phyloP scores from a whole-genome alignment of 108 stramenopile species.

The Cylindrotheca fusiformis region DNA sequence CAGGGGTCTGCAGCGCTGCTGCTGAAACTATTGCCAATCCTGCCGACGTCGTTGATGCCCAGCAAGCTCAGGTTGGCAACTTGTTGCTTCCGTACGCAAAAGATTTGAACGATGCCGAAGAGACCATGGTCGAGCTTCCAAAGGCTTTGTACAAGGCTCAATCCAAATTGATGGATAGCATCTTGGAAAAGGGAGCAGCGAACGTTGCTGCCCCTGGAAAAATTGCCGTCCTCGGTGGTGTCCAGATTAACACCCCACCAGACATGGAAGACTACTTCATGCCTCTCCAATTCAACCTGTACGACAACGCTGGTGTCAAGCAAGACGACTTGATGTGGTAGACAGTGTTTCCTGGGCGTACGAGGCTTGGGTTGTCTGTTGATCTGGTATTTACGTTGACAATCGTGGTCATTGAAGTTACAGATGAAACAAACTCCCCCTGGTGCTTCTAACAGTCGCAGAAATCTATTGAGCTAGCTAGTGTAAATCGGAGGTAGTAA shows the following conservation, averaged over 20 bases:
- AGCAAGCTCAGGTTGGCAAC: slow-evolving; percentile 47
- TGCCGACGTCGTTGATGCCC: slow-evolving; percentile 36
- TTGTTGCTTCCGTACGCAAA: slow-evolving; percentile 53
- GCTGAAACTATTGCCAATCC: slow-evolving; percentile 19
- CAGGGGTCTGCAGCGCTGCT: not conserved
- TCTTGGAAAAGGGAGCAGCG: slow-evolving; percentile 32
- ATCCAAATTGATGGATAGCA: slow-evolving; percentile 42
- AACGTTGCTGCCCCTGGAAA: slow-evolving; percentile 32
- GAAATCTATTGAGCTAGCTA: too few species aligned
- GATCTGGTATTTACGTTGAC: too few species aligned
- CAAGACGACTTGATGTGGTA: slow-evolving; percentile 42
- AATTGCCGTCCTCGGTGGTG: slow-evolving; percentile 61
- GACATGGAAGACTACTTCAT: slow-evolving; percentile 64
- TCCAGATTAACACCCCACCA: slow-evolving; percentile 71
- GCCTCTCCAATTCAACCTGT: slow-evolving; percentile 56
- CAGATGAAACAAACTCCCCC: too few species aligned
- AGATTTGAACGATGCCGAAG: slow-evolving; percentile 33
- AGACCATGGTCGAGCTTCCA: slow-evolving; percentile 54
- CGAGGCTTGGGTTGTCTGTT: too few species aligned
- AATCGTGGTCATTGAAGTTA: too few species aligned
- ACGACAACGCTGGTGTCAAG: slow-evolving; percentile 41
- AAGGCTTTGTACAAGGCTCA: slow-evolving; percentile 53
- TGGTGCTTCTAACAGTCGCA: too few species aligned
- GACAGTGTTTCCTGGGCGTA: too few species aligned
- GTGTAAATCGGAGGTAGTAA: too few species aligned